These are phyloP conservation scores for Plasmodium gaboni DNA, from an alignment of 169 alveolate genomes.

Conservation along the genomic window DNA sequence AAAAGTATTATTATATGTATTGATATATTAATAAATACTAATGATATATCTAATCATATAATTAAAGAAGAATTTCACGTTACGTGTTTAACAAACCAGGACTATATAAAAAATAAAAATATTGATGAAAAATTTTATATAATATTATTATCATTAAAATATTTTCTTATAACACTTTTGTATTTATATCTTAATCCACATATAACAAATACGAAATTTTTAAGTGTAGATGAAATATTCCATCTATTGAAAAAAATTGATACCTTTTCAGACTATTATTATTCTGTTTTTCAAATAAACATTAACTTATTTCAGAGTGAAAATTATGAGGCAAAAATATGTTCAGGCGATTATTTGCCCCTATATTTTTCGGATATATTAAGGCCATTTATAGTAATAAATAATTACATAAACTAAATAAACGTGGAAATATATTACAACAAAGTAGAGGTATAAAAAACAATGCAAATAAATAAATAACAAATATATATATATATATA, in stretches of 20 bases:
- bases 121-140: constrained; percentile 34
- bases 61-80: constrained; percentile 37
- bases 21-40: constrained; percentile 30
- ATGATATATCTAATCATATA: background rate
- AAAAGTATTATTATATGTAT: constrained; percentile 29
- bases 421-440: background rate
- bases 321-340: constrained; percentile 43
- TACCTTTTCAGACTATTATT: constrained; percentile 45
- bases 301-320: constrained; percentile 35
- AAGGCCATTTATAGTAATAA: constrained; percentile 70
- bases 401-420: constrained; percentile 30
- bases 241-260: constrained; percentile 23
- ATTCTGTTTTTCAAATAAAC: constrained; percentile 51
- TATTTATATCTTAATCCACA: constrained; percentile 26
- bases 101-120: constrained; percentile 22
- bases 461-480: background rate
- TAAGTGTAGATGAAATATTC: constrained; percentile 9
- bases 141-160: constrained; percentile 40
- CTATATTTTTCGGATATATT: constrained; percentile 50
- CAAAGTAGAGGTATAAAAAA: background rate
- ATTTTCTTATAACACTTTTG: constrained; percentile 29
- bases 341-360: constrained; percentile 57
- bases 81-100: constrained; percentile 2
- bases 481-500: background rate
- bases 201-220: background rate